Evolutionary conservation across 805 yeast genomes (phyloP).

Genomic region (Candida arabinofermentans): DNA sequence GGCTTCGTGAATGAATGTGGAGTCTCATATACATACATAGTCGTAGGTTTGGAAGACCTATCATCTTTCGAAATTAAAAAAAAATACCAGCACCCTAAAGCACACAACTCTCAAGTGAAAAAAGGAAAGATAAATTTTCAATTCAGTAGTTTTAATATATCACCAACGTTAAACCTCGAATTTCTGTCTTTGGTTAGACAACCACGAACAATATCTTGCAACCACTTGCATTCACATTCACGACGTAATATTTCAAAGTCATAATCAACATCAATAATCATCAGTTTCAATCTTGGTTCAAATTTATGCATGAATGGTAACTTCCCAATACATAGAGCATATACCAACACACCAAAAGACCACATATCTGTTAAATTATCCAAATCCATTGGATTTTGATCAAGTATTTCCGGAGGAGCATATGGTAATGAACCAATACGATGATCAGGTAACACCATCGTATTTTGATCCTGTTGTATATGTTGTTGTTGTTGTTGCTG

Average conservation of each 20-base stretch:
- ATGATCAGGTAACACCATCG: constrained; percentile 44
- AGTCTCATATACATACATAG: too few species aligned
- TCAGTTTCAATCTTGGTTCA: constrained; percentile 71
- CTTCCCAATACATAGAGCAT: constrained; percentile 67
- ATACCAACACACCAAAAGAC: constrained; percentile 83
- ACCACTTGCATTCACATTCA: constrained; percentile 1
- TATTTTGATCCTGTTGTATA: constrained; percentile 10
- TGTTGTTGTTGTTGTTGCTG: constrained; percentile 7
- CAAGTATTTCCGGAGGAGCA: constrained; percentile 82
- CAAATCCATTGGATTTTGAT: constrained; percentile 52
- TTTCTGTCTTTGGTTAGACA: constrained; percentile 50
- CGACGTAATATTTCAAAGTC: constrained; percentile 26
- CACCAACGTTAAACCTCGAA: constrained; percentile 48
- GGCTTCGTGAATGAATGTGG: too few species aligned
- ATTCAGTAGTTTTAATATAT: constrained; percentile 23
- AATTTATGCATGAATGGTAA: constrained; percentile 83
- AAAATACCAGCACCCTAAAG: too few species aligned
- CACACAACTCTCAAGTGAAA: too few species aligned
- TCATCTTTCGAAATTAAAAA: too few species aligned
- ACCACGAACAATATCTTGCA: constrained; percentile 39
- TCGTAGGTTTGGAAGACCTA: too few species aligned
- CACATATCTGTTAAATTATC: constrained; percentile 79
- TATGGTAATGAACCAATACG: constrained; percentile 90
- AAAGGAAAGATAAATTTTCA: not conserved
- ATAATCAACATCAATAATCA: constrained; percentile 65